Evolutionary conservation across 2,329 filamentous ascomycete species (phyloP).

Genomic region (Cladosporium cucumerinum): DNA sequence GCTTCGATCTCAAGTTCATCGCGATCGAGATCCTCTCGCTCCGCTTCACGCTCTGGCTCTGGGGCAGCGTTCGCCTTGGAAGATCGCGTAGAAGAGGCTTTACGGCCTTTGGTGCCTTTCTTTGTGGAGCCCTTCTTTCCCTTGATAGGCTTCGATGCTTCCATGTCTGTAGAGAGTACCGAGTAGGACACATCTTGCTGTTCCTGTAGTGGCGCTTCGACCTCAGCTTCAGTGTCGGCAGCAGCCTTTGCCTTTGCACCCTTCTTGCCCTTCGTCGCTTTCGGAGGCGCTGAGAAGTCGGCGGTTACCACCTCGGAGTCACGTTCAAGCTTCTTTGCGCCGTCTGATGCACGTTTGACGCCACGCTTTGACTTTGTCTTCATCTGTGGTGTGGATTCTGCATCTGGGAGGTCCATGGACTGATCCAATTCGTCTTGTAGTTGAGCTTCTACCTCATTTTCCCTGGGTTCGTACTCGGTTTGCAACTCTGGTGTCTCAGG

Average conservation of each 20-base stretch:
- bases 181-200: conserved; percentile 1
- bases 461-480: conserved; percentile 14
- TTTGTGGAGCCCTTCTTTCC: conserved; percentile 25
- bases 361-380: conserved; percentile 29
- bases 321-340: conserved; percentile 29
- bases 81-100: conserved; percentile 26
- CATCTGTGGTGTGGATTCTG: conserved; percentile 27
- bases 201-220: background rate
- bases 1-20: conserved; percentile 34
- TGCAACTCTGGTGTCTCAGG: conserved; percentile 16
- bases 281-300: conserved; percentile 21
- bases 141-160: conserved; percentile 23
- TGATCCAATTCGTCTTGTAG: conserved; percentile 34
- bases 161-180: conserved; percentile 1
- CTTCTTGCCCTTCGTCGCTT: conserved; percentile 30
- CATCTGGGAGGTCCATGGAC: conserved; percentile 26
- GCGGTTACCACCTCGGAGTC: conserved; percentile 23
- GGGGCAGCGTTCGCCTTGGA: conserved; percentile 25
- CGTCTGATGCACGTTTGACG: conserved; percentile 40
- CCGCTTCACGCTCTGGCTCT: conserved; percentile 21
- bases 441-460: conserved; percentile 30
- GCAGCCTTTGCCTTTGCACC: background rate
- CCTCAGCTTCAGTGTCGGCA: background rate
- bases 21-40: conserved; percentile 22
- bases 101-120: conserved; percentile 29